Conservation (phyloP, 169 alveolate genomes). For the Babesia caballi region DNA sequence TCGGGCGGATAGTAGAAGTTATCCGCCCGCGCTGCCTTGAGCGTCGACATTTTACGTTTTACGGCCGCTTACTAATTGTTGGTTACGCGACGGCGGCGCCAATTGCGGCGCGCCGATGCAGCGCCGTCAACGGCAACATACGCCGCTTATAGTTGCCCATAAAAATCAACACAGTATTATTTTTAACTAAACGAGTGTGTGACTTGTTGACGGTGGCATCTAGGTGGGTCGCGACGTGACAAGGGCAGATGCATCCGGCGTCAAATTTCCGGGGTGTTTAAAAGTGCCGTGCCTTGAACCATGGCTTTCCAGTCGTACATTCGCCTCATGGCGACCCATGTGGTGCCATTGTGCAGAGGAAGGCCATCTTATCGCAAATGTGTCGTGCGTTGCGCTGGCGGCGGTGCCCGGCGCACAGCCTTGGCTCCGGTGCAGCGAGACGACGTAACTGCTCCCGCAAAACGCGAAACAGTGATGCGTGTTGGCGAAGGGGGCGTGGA, state of each 20-base stretch:
- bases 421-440: neutral
- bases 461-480: neutral
- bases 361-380: neutral
- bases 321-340: neutral
- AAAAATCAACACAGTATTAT: too few species aligned
- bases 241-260: too few species aligned
- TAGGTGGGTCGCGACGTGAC: too few species aligned
- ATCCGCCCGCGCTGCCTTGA: conserved; percentile 78
- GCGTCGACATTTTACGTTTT: conserved; percentile 56
- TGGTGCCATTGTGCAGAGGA: neutral
- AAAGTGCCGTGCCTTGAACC: too few species aligned
- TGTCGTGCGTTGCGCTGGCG: neutral
- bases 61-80: neutral
- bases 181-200: too few species aligned
- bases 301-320: neutral
- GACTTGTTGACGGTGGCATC: too few species aligned
- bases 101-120: neutral
- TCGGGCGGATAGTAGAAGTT: conserved; percentile 75
- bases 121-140: too few species aligned
- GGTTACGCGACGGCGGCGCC: too few species aligned
- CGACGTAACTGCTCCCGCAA: neutral
- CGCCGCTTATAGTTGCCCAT: too few species aligned
- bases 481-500: conserved; percentile 10
- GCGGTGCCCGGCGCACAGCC: neutral
- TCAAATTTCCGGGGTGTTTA: too few species aligned